Base-by-base conservation (phyloP, 2,329 filamentous ascomycete species). In the Diaporthe citriasiana region DNA sequence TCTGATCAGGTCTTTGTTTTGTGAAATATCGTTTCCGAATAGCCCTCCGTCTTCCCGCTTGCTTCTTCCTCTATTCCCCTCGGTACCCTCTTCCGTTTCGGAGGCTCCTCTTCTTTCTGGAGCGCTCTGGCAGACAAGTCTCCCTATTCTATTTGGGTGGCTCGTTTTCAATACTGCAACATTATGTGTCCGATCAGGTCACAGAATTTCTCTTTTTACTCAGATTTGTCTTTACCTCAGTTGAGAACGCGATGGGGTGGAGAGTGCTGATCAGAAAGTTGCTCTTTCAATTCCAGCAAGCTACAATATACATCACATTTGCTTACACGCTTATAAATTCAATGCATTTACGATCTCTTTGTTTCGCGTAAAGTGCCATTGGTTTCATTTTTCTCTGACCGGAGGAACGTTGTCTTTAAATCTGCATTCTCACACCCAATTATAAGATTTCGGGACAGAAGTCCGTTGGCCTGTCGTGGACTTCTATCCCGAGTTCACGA, bases 401-500 rank as follows among this genome's bases (percentile, higher is more conserved):
- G 38, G 38, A 40, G 38, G 38, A 40, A 40, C 38, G 38, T 40
- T 9, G 38, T 40, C 47, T 50, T 50, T 50, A 50, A 50, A 3
- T 50, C 19, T 50, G 47, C 47, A 50, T 50, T n/a, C 19, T 25
- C 51, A 53, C 51, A 30, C 51, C 51, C 51, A 53, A 53, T 30
- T 53, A 6, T 53, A 53, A 53, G 25, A 53, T 53, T 53, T 53
- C 51, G 51, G 8, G 51, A 53, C 51, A 53, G 51, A 53, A 4
- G 8, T 53, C 51, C 51, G 51, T 30, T 53, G n/a, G 51, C 51
- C 51, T 53, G 51, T 53, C 8, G 51, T 53, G 51, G 51, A 53
- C 51, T 53, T 53, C 51, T 6, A 30, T 15, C 3, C 51, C 51
- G 51, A 53, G 25, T 53, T 53, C 13, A 53, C 9, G n/a, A 53